Evolutionary conservation across 2,329 filamentous ascomycete genomes (phyloP), one percentile per base, ranked within the genome.

Genomic region (Trichoderma afroharzianum): DNA sequence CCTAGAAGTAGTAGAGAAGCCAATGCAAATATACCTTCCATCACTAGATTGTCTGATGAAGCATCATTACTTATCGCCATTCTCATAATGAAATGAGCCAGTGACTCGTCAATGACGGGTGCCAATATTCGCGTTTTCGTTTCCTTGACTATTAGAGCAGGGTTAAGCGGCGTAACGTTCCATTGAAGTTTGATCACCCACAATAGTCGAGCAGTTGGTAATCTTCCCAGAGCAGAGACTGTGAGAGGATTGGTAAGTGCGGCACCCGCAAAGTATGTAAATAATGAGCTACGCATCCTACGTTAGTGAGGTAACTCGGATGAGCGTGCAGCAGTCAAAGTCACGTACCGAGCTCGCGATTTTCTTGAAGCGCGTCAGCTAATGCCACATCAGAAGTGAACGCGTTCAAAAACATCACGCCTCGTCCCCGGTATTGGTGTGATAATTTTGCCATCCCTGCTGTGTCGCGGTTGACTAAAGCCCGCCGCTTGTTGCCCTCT

Each of bases 61-160:
- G 30, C 26, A 24, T 24, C 4, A 14, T 59, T 43, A 8, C 15
- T 15, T 26, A 71, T 24, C 6, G 68, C 68, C 11, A 62, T 59
- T 58, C 32, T 70, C 58, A 72, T 24, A 12, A 72, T 43, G 28
- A 70, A 72, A 24, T 72, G 47, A 5, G 67, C 67, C 58, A 72
- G 62, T 11, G 66, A 47, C 33, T 72, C 67, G 18, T 72, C 71
- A 33, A 72, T 33, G 30, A 72, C 64, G 14, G 71, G 71, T 33
- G 71, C 57, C 33, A 72, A 57, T 6, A 70, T 62, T 32, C 47
- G 57, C 26, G 67, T 32, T 57, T 68, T 68, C n/a, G 39, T 57
- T 47, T 61, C 67, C 15, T 72, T 58, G 58, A 72, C 71, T 72
- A 21, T 39, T 32, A 4, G 5, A 21, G 5, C 9, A 8, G 6